Base-by-base conservation (phyloP, 768 basidiomycete species). In the Tephrocybe sp. region DNA sequence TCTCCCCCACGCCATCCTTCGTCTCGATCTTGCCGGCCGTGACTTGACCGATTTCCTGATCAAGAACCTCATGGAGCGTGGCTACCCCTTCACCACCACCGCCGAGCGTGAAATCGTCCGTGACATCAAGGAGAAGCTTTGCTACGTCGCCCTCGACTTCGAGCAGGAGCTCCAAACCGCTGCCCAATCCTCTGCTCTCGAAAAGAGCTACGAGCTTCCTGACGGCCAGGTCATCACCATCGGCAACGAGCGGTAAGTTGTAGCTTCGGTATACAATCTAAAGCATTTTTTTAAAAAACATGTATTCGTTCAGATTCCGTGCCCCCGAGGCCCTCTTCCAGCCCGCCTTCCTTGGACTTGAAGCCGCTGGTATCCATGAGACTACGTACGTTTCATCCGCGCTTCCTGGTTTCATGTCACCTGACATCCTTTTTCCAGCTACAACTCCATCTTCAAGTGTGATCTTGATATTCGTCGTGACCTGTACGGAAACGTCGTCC, bases 61-160 rank as follows among this genome's bases (percentile, higher is more conserved):
- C 79, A 91, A 92, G 76, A 84, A 87, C 63, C 72, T 93, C 66
- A 87, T 81, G 69, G 93, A 97, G 73, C 85, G 94, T 64, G 94
- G 94, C 10, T 95, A 97, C 72, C 80, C 84, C 15, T 96, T 97
- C 83, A 94, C 90, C 60, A 96, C 93, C 56, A 88, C 91, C 11
- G 93, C 91, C 32, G 93, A 93, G 74, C 82, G 85, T 64, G 93
- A 94, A 84, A 93, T 97, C 53, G 94, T 96, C 61, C 81, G 94
- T 53, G 94, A 96, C 70, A 95, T 97, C 80, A 97, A 97, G 80
- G 92, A 93, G 81, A 93, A 93, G 79, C 84, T 95, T 24, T 94
- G 93, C 71, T 95, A 95, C 67, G 93, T 96, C 58, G 93, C 93
- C 33, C 81, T 94, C 55, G 93, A 95, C 71, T 95, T 94, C 59